Evolutionary conservation across 768 basidiomycete genomes (phyloP).

Genomic region (Boletus rubescentipes): DNA sequence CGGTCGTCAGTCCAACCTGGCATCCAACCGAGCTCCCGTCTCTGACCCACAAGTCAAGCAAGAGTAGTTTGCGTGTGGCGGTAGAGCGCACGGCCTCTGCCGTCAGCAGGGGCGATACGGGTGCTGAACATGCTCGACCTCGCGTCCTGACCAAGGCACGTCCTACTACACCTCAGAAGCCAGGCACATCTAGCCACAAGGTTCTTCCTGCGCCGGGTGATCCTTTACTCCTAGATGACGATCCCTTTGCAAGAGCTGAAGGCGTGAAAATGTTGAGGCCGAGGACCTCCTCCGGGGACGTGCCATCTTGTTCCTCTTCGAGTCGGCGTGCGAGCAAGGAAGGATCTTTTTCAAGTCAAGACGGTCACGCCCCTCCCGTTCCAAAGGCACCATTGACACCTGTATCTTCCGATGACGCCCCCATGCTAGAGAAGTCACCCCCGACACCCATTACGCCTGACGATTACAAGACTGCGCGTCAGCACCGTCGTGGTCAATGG

Average conservation of each 20-base stretch:
- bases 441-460: slow-evolving; percentile 32
- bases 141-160: slow-evolving; percentile 34
- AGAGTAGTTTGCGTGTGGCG: slow-evolving; percentile 2
- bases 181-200: slow-evolving; percentile 11
- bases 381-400: background rate
- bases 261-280: slow-evolving; percentile 49
- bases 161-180: slow-evolving; percentile 33
- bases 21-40: slow-evolving; percentile 15
- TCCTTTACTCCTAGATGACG: slow-evolving; percentile 30
- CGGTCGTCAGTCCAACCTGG: background rate
- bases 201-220: slow-evolving; percentile 13
- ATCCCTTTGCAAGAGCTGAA: slow-evolving; percentile 53
- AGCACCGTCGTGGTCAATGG: slow-evolving; percentile 40
- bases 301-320: background rate
- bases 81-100: slow-evolving; percentile 14
- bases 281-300: background rate
- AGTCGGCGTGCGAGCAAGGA: slow-evolving; percentile 3
- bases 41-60: slow-evolving; percentile 19
- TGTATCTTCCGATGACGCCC: background rate
- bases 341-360: slow-evolving; percentile 2
- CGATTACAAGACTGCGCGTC: slow-evolving; percentile 40
- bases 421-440: background rate
- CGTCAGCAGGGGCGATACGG: slow-evolving; percentile 7
- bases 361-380: slow-evolving; percentile 3
- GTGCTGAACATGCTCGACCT: slow-evolving; percentile 17